Evolutionary conservation across 1,284 basidiomycete genomes (phyloP).

Genomic region (Apiotrichum laibachii): DNA sequence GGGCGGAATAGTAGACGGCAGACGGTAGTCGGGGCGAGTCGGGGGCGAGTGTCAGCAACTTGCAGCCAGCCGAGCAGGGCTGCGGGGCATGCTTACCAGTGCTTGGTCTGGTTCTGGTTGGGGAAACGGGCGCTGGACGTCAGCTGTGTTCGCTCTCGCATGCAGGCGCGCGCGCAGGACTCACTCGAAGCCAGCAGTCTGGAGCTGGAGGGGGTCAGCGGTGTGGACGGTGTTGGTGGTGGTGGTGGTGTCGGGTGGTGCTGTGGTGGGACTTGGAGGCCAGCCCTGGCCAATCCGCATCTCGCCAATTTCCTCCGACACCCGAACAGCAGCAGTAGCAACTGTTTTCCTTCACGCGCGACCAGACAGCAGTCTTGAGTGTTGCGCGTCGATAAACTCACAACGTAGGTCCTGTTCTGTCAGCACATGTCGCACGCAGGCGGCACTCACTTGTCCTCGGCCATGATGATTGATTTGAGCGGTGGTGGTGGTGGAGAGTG

Average conservation of each 20-base stretch:
- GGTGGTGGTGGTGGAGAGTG: constrained; percentile 8
- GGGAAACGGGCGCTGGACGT: constrained; percentile 76
- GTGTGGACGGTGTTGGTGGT: neutral
- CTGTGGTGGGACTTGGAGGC: too few relatives aligned
- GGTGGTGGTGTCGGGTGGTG: neutral
- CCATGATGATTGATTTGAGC: constrained; percentile 28
- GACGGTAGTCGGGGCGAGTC: constrained; percentile 2
- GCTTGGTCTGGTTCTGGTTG: constrained; percentile 90
- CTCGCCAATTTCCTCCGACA: too few relatives aligned
- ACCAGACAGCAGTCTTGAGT: too few relatives aligned
- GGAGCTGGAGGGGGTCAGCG: constrained; percentile 35
- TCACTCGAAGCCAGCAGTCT: constrained; percentile 54
- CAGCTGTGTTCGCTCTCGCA: neutral
- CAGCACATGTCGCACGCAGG: constrained; percentile 9
- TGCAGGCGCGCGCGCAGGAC: constrained; percentile 17
- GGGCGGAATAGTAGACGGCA: neutral
- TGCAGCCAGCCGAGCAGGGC: neutral
- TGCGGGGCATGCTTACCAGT: constrained; percentile 64
- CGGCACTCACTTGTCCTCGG: constrained; percentile 44
- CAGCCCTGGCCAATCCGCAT: too few relatives aligned
- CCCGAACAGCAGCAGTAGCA: too few relatives aligned
- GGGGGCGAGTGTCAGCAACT: constrained; percentile 3
- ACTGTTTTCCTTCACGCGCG: too few relatives aligned
- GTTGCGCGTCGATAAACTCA: constrained; percentile 25
- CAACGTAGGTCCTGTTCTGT: constrained; percentile 45